Evolutionary conservation across 2,329 filamentous ascomycete species (phyloP).

Genomic region (Nothopassalora personata): DNA sequence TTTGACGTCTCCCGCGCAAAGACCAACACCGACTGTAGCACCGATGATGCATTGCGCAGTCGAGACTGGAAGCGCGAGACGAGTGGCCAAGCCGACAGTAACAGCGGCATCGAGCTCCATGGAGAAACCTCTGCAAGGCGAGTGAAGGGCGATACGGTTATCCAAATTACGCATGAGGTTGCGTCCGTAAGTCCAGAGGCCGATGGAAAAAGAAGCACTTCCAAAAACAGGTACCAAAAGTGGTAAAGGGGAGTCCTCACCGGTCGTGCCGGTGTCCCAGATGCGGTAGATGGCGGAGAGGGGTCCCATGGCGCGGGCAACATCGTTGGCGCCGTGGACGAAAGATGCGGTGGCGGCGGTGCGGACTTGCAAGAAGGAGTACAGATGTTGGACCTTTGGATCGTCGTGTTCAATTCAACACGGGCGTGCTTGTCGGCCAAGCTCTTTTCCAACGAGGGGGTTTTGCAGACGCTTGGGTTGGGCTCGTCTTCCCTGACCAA

Average conservation of each 20-base stretch:
- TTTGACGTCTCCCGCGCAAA: conserved; percentile 52
- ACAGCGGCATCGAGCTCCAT: conserved; percentile 56
- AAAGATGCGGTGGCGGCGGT: conserved; percentile 66
- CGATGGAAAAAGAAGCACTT: conserved; percentile 48
- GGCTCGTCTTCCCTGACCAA: conserved; percentile 57
- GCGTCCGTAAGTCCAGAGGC: conserved; percentile 57
- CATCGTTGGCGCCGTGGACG: conserved; percentile 62
- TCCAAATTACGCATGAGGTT: conserved; percentile 58
- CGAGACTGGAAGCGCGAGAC: conserved; percentile 55
- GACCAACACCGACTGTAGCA: conserved; percentile 55
- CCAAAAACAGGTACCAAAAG: conserved; percentile 56
- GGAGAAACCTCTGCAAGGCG: conserved; percentile 52
- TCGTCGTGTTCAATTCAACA: conserved; percentile 52
- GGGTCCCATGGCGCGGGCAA: conserved; percentile 55
- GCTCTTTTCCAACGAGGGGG: conserved; percentile 26
- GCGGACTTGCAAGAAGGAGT: conserved; percentile 59
- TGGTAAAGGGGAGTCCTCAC: conserved; percentile 48
- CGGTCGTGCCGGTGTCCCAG: conserved; percentile 43
- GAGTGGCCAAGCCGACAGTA: conserved; percentile 58
- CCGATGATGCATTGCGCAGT: conserved; percentile 60
- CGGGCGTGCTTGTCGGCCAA: conserved; percentile 54
- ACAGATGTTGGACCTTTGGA: conserved; percentile 56
- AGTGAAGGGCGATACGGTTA: conserved; percentile 55
- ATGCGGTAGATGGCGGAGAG: conserved; percentile 57
- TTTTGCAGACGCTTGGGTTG: neutral